Percentiles rank a stretch among this genome's conserved stretches.
These are phyloP conservation scores for Salix purpurea DNA, from an alignment of 345 rosid genomes.

Conservation along the genomic window DNA sequence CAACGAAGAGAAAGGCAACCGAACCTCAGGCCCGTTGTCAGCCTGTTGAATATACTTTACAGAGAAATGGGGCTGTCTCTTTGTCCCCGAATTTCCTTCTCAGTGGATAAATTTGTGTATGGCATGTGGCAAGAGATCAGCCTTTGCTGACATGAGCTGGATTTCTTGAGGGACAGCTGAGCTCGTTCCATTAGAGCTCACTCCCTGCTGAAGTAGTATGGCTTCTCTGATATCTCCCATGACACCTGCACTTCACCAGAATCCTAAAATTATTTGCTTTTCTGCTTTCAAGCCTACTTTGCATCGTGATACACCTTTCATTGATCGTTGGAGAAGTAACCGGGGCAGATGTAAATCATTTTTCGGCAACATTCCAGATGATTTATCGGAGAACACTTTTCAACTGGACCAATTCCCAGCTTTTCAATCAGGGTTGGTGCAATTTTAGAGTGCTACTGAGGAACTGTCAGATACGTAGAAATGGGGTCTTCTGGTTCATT, in stretches of 20 bases:
- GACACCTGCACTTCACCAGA: constrained; percentile 30
- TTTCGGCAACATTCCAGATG: constrained; percentile 37
- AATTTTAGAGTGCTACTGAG: constrained; percentile 39
- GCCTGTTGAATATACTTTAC: no score
- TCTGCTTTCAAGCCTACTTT: constrained; percentile 35
- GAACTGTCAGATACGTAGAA: constrained; percentile 52
- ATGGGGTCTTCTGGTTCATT: constrained; percentile 57
- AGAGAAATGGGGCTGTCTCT: not conserved
- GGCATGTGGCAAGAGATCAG: constrained; percentile 35
- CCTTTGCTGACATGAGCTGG: constrained; percentile 27
- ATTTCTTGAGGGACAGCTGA: not conserved
- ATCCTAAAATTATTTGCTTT: constrained; percentile 26
- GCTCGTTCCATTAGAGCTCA: not conserved
- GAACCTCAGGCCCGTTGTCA: not conserved
- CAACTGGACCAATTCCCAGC: constrained; percentile 37
- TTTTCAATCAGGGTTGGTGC: constrained; percentile 40
- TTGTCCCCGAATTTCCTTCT: constrained; percentile 33
- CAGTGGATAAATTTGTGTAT: constrained; percentile 20
- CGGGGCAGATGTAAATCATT: constrained; percentile 48
- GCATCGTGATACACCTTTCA: constrained; percentile 13
- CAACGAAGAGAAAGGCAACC: not conserved
- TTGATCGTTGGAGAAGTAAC: constrained; percentile 19
- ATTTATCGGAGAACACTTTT: constrained; percentile 19
- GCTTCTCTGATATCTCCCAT: constrained; percentile 57
- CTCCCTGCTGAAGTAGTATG: constrained; percentile 20